Base-by-base conservation (phyloP, 441 rosid species). In the Sinapis alba region DNA sequence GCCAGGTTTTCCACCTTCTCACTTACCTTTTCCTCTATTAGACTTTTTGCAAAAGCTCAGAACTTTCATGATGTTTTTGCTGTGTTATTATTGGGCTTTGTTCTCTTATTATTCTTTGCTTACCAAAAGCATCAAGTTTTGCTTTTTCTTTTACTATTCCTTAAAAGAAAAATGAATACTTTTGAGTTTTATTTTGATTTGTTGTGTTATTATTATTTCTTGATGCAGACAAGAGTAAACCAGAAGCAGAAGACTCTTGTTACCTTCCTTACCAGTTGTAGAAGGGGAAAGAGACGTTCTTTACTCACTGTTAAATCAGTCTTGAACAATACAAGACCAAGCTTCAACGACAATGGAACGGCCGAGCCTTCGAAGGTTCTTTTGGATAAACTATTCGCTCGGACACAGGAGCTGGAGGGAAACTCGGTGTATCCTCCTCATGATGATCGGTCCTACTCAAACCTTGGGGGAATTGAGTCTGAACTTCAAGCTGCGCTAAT, bases 321-420 rank as follows among this genome's bases (percentile, higher is more conserved):
- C 36, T 69, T 82, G 53, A 81, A 82, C 72, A 78, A 81, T 59
- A 71, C 80, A 59, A 82, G 82, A 59, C 74, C 84, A 0, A 83
- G 79, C 71, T 20, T 83, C 69, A 83, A 78, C 71, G 91, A 76
- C n/a, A 80, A 85, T 78, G 91, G 89, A 13, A 77, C 86, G 0
- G 69, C 77, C 54, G 89, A 85, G 70, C 83, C 94, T 66, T 76
- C 95, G 0, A 84, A 86, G 71, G 32, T 83, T 73, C 84, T 89
- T 38, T 84, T 92, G 3, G 92, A 90, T 79, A 89, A 87, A 60
- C 77, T 90, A 76, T 94, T 92, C 76, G 84, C 79, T 7, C 88
- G 73, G 87, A 83, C 90, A 0, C 92, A 88, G 78, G 86, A 81
- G 53, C 78, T 87, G 73, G 96, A 88, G 75, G 84, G 84, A 71